A percentile compares a stretch with the other conserved stretches of the same genome.
These are phyloP conservation scores for Aspergillus arachidicola DNA, from an alignment of 2,329 filamentous ascomycete genomes.

Conservation along the genomic window DNA sequence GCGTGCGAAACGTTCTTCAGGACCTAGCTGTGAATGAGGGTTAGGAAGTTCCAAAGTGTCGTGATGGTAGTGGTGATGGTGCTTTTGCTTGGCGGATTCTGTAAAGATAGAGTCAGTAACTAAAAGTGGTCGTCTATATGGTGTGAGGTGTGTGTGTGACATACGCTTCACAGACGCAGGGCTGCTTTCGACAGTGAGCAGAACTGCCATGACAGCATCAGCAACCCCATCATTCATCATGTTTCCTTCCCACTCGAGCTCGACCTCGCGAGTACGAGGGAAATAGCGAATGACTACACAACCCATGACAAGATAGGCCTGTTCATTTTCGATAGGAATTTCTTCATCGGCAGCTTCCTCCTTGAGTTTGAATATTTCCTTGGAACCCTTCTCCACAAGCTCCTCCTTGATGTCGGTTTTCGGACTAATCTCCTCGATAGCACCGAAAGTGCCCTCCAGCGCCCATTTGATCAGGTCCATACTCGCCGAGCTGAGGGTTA, in stretches of 20 bases:
- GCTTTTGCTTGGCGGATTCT: conserved; percentile 65
- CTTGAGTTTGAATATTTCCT: conserved; percentile 37
- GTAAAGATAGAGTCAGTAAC: conserved; percentile 23
- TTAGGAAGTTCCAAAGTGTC: conserved; percentile 59
- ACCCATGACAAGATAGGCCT: conserved; percentile 76
- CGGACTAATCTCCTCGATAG: conserved; percentile 62
- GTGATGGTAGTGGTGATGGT: conserved; percentile 48
- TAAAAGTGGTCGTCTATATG: background rate
- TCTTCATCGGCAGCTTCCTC: conserved; percentile 51
- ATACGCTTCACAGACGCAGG: conserved; percentile 90
- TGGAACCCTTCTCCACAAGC: conserved; percentile 36
- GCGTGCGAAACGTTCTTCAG: conserved; percentile 77
- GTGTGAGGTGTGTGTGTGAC: conserved; percentile 5
- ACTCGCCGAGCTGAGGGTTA: conserved; percentile 84
- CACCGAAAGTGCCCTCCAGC: conserved; percentile 89
- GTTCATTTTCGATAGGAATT: conserved; percentile 38
- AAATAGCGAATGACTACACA: conserved; percentile 81
- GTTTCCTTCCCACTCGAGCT: conserved; percentile 97
- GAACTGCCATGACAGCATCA: conserved; percentile 92
- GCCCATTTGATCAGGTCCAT: conserved; percentile 93
- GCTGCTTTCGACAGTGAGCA: conserved; percentile 89
- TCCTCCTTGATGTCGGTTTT: conserved; percentile 26
- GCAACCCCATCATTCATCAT: conserved; percentile 97
- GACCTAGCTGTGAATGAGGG: conserved; percentile 70
- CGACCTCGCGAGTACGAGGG: conserved; percentile 72